Conservation (phyloP, 345 rosid genomes). For the Xanthoceras sorbifolium region DNA sequence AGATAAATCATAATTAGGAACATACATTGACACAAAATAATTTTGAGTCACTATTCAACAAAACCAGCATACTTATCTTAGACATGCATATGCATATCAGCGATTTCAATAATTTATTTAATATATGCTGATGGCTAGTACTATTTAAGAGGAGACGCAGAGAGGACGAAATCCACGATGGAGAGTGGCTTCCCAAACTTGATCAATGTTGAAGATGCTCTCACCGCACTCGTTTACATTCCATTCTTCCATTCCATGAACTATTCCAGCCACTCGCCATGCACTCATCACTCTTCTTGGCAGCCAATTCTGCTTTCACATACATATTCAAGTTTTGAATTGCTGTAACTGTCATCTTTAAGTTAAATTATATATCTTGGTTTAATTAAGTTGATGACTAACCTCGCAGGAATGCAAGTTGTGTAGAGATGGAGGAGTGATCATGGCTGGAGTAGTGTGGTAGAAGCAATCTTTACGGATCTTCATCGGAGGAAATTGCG, state of each 20-base stretch:
- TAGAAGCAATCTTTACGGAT: conserved; percentile 19
- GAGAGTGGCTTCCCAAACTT: conserved; percentile 16
- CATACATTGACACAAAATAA: too few species aligned
- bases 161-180: conserved; percentile 5
- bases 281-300: conserved; percentile 27
- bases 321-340: background rate
- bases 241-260: conserved; percentile 22
- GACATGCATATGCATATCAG: too few species aligned
- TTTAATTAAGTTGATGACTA: too few species aligned
- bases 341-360: too few species aligned
- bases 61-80: too few species aligned
- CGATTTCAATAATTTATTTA: too few species aligned
- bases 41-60: too few species aligned
- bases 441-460: conserved; percentile 17
- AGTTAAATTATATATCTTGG: too few species aligned
- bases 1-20: too few species aligned
- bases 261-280: conserved; percentile 14
- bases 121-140: too few species aligned
- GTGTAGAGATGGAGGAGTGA: conserved; percentile 6
- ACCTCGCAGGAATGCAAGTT: conserved; percentile 27
- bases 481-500: conserved; percentile 16
- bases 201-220: background rate
- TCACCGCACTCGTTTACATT: conserved; percentile 16
- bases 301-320: conserved; percentile 12
- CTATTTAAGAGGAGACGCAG: background rate